Conservation (phyloP, 371 early-diverging fungal species). For the Parasitella parasitica region DNA sequence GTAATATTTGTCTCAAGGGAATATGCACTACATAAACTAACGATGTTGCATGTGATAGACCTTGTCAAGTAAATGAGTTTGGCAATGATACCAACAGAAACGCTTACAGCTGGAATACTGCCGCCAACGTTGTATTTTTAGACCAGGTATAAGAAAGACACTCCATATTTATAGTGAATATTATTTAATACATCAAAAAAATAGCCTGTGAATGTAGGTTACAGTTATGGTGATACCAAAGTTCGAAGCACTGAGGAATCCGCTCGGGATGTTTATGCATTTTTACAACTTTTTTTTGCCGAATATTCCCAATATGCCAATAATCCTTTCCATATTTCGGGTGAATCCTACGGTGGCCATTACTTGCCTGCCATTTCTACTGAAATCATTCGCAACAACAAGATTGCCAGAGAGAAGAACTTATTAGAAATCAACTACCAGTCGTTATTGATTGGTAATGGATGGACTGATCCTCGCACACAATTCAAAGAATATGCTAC, state of each 20-base stretch:
- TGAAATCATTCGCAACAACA: constrained; percentile 51
- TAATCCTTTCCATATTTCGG: constrained; percentile 49
- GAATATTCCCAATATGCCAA: constrained; percentile 48
- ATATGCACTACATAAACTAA: neutral
- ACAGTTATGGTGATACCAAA: constrained; percentile 67
- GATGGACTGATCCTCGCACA: constrained; percentile 78
- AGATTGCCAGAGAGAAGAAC: neutral
- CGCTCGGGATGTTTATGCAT: constrained; percentile 59
- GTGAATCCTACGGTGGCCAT: constrained; percentile 74
- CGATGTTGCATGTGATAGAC: constrained; percentile 27
- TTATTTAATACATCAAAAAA: neutral
- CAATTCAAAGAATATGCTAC: constrained; percentile 86
- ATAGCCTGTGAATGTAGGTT: constrained; percentile 78
- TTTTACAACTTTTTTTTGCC: constrained; percentile 72
- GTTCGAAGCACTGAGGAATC: constrained; percentile 53
- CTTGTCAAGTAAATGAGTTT: constrained; percentile 60
- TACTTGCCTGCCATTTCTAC: constrained; percentile 78
- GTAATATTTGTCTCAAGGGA: constrained; percentile 1
- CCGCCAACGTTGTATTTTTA: constrained; percentile 81
- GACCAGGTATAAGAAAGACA: too few relatives aligned
- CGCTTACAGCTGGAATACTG: constrained; percentile 77
- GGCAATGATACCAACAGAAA: constrained; percentile 60
- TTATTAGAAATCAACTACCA: constrained; percentile 48
- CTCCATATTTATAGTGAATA: too few relatives aligned
- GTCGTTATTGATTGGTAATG: constrained; percentile 86